Evolutionary conservation across 495 filamentous ascomycete genomes (phyloP).

Genomic region (Aspergillus coremiiformis): DNA sequence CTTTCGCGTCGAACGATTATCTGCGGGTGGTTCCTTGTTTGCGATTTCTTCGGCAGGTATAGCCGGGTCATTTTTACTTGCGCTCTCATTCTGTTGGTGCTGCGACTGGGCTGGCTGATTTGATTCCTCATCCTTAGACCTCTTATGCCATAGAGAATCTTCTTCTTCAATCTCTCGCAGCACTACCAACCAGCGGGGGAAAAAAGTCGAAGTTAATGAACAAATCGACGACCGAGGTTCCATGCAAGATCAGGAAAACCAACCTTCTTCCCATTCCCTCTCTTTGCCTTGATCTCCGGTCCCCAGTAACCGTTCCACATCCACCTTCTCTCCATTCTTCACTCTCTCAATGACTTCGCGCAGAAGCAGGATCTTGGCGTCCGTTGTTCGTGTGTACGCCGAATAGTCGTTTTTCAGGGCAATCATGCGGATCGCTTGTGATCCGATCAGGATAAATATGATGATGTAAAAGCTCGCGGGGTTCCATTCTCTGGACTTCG

Average conservation of each 20-base stretch:
- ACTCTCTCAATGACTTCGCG: conserved; percentile 77
- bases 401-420: conserved; percentile 65
- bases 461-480: conserved; percentile 89
- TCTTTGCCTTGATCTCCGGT: conserved; percentile 71
- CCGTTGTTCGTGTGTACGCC: conserved; percentile 63
- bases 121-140: conserved; percentile 10
- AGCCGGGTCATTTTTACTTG: conserved; percentile 14
- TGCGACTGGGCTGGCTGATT: conserved; percentile 1
- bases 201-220: not conserved
- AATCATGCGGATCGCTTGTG: conserved; percentile 89
- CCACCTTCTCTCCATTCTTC: conserved; percentile 79
- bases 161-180: conserved; percentile 75
- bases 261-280: conserved; percentile 82
- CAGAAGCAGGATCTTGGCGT: conserved; percentile 69
- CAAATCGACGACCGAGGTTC: not conserved
- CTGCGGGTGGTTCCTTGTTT: conserved; percentile 12
- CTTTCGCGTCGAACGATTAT: conserved; percentile 20
- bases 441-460: conserved; percentile 86
- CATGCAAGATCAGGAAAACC: conserved; percentile 8
- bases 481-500: conserved; percentile 72
- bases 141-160: conserved; percentile 54
- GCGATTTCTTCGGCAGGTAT: conserved; percentile 7
- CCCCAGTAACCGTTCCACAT: conserved; percentile 77
- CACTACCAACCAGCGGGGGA: conserved; percentile 39
- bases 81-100: conserved; percentile 6